Base-by-base conservation (phyloP, 257 asterid genomes). In the Pogostemon cablin region DNA sequence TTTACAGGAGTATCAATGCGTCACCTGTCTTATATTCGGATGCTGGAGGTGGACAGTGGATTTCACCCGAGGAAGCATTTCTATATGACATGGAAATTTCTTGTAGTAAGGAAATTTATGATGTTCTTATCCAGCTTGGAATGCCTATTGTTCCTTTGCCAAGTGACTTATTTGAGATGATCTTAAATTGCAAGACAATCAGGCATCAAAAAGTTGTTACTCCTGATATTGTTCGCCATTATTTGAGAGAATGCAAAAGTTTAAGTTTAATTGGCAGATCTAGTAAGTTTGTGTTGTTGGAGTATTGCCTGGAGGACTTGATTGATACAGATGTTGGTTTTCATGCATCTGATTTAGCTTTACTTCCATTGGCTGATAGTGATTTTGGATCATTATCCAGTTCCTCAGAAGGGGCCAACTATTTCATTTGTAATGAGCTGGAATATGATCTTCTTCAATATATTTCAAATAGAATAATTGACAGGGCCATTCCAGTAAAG, bases 301-400 rank as follows among this genome's bases (percentile, higher is more conserved):
- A 90, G 73, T 93, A 93, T 82, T 93, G 98, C 81, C 93, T 93
- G 49, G 93, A 88, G 77, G 98, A 90, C 86, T 87, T 93, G 83
- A 75, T 93, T 75, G 96, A 93, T 75, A 74, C 87, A 71, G 97
- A 90, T 57, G 95, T 88, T 49, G 95, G 95, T 61, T 61, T 58
- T 70, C 86, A 80, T 76, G 82, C 91, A 61, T 78, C 70, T 71
- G 62, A 77, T 80, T 74, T 93, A 81, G 87, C 85, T 73, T 83
- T 93, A 82, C 87, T 93, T 81, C 98, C 98, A 64, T 81, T 93
- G 80, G 97, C 97, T 81, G 87, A 82, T 82, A 97, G 95, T 50
- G 88, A 82, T 58, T 93, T 90, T 77, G 98, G 97, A 73, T 83
- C 82, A 61, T 62, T 93, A 48, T 79, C 86, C 68, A 87, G 78